A percentile compares a stretch with the other conserved stretches of the same genome.
Evolutionary conservation across 176 grass and related monocot species (phyloP).

Genomic region (Urochloa ruziziensis): DNA sequence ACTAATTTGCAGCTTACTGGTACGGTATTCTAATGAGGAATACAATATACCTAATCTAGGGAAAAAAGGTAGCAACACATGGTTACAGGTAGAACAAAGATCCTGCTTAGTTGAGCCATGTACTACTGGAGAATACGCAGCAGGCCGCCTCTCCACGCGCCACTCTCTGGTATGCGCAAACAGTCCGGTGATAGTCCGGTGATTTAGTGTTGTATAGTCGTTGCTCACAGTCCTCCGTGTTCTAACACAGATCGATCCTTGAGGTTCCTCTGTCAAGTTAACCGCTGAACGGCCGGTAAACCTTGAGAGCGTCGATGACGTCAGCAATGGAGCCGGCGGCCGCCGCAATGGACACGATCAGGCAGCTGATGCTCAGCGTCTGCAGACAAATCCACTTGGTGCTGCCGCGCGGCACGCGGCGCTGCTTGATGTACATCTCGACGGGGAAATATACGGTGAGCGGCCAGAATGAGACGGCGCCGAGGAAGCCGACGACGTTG

Average conservation of each 20-base stretch:
- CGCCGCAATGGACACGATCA: constrained; percentile 56
- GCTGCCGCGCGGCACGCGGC: constrained; percentile 32
- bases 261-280: neutral
- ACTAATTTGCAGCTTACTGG: neutral
- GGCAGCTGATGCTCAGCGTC: constrained; percentile 51
- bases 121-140: neutral
- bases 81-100: neutral
- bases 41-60: neutral
- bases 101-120: neutral
- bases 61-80: neutral
- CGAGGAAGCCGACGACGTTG: constrained; percentile 77
- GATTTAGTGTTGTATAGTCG: neutral
- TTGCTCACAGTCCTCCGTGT: neutral
- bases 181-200: too few species aligned
- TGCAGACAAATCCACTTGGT: constrained; percentile 46
- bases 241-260: neutral
- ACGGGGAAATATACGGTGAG: constrained; percentile 90
- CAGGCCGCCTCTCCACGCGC: neutral
- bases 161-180: neutral
- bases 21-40: neutral
- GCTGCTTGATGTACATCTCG: constrained; percentile 87
- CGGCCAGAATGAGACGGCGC: constrained; percentile 91
- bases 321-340: constrained; percentile 63
- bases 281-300: constrained; percentile 67
- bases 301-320: constrained; percentile 60